A percentile compares a stretch with the other conserved stretches of the same genome.
These are phyloP conservation scores for Tremella fuciformis DNA, from an alignment of 768 basidiomycete genomes.

Conservation along the genomic window DNA sequence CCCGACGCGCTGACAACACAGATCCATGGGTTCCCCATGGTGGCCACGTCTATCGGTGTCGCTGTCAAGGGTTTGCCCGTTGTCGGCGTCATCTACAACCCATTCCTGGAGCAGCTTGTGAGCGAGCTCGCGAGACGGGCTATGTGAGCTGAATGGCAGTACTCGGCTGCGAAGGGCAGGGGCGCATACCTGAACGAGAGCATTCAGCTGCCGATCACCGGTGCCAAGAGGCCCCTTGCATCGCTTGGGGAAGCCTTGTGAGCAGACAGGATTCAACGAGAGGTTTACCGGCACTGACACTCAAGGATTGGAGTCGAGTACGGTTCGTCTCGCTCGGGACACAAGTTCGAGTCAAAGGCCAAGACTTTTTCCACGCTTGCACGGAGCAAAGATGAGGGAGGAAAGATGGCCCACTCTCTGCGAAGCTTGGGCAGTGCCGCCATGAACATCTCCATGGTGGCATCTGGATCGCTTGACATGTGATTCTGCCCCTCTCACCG, in stretches of 20 bases:
- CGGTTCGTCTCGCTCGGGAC: constrained; percentile 27
- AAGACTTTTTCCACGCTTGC: constrained; percentile 71
- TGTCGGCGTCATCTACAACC: constrained; percentile 89
- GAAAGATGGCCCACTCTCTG: constrained; percentile 79
- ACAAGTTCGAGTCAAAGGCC: constrained; percentile 56
- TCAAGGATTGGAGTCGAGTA: constrained; percentile 40
- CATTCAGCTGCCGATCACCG: constrained; percentile 64
- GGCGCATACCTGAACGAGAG: constrained; percentile 70
- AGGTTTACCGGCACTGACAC: constrained; percentile 2
- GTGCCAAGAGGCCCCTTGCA: constrained; percentile 59
- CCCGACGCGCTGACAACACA: constrained; percentile 17
- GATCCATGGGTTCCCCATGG: constrained; percentile 65
- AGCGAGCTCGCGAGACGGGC: constrained; percentile 23
- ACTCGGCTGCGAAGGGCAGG: constrained; percentile 72
- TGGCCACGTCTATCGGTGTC: constrained; percentile 85
- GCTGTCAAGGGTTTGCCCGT: constrained; percentile 77
- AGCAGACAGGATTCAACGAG: constrained; percentile 9
- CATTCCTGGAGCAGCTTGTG: constrained; percentile 80
- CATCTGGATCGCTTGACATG: constrained; percentile 80
- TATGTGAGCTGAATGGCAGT: constrained; percentile 45
- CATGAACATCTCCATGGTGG: constrained; percentile 57
- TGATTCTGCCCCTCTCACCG: constrained; percentile 53
- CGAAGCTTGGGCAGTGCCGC: constrained; percentile 68
- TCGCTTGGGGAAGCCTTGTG: constrained; percentile 67
- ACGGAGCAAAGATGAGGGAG: constrained; percentile 68